Evolutionary conservation across 2,329 filamentous ascomycete genomes (phyloP).

Genomic region (Dactylonectria macrodidyma): DNA sequence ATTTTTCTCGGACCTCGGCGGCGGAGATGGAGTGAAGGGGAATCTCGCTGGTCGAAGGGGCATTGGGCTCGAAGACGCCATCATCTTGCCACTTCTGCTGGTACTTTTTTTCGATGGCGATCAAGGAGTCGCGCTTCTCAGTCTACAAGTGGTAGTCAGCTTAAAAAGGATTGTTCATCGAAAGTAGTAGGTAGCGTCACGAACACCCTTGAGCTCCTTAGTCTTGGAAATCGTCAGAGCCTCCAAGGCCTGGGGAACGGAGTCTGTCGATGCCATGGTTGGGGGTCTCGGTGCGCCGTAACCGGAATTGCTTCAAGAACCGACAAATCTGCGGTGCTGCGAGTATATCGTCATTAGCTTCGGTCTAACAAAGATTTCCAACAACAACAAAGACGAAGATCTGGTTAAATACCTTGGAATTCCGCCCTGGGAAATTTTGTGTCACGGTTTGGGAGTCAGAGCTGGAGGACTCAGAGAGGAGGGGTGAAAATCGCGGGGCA

Average conservation of each 20-base stretch:
- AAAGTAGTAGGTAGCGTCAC: constrained; percentile 42
- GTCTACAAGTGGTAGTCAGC: constrained; percentile 66
- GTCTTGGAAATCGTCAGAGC: constrained; percentile 69
- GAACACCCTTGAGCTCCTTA: constrained; percentile 72
- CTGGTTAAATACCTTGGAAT: constrained; percentile 39
- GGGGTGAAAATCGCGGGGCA: constrained; percentile 58
- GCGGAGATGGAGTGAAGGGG: constrained; percentile 81
- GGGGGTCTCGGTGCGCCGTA: constrained; percentile 47
- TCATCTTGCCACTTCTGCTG: constrained; percentile 74
- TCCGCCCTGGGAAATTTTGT: constrained; percentile 50
- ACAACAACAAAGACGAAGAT: constrained; percentile 1
- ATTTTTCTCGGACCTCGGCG: constrained; percentile 81
- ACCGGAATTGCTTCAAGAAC: constrained; percentile 36
- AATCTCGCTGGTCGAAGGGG: constrained; percentile 83
- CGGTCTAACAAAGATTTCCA: not conserved
- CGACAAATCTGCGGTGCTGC: constrained; percentile 38
- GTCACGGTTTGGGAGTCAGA: constrained; percentile 47
- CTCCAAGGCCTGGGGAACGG: constrained; percentile 65
- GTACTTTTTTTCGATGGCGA: constrained; percentile 91
- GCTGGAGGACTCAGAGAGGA: constrained; percentile 39
- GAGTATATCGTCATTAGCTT: constrained; percentile 27
- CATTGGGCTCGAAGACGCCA: constrained; percentile 85
- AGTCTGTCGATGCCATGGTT: constrained; percentile 59
- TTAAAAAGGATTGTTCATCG: not conserved
- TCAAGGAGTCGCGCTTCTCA: constrained; percentile 87